phyloP scores from a whole-genome alignment of 345 rosid genomes.

The Citrus unshiu region DNA sequence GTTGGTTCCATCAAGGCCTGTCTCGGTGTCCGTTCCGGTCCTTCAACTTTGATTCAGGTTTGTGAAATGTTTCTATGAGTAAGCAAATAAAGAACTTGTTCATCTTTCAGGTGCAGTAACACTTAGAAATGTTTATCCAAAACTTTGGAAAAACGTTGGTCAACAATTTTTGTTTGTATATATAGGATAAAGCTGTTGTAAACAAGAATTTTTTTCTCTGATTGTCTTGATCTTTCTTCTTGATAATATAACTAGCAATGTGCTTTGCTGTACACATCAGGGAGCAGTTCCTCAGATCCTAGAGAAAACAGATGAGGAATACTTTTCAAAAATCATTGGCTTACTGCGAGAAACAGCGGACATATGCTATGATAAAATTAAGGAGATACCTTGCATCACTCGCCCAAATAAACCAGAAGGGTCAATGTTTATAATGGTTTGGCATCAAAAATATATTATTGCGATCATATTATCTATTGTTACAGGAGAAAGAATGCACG shows the following conservation, averaged over 20 bases:
- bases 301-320: slow-evolving; percentile 31
- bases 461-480: too few species aligned
- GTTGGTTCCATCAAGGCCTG: slow-evolving; percentile 11
- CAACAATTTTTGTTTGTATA: too few species aligned
- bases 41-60: slow-evolving; percentile 62
- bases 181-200: too few species aligned
- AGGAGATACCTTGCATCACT: slow-evolving; percentile 46
- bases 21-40: slow-evolving; percentile 21
- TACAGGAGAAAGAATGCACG: too few species aligned
- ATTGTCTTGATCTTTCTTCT: too few species aligned
- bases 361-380: slow-evolving; percentile 27
- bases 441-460: not conserved
- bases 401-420: slow-evolving; percentile 49
- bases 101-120: too few species aligned
- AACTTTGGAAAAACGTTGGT: too few species aligned
- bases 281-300: slow-evolving; percentile 51
- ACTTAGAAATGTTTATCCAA: too few species aligned
- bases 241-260: too few species aligned
- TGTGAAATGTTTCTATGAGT: not conserved
- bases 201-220: too few species aligned
- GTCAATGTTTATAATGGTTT: slow-evolving; percentile 52
- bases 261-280: slow-evolving; percentile 3
- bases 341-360: slow-evolving; percentile 38
- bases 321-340: slow-evolving; percentile 26
- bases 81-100: too few species aligned